Evolutionary conservation across 345 rosid genomes (phyloP), one percentile per base, ranked within the genome.

Genomic region (Psidium guajava): DNA sequence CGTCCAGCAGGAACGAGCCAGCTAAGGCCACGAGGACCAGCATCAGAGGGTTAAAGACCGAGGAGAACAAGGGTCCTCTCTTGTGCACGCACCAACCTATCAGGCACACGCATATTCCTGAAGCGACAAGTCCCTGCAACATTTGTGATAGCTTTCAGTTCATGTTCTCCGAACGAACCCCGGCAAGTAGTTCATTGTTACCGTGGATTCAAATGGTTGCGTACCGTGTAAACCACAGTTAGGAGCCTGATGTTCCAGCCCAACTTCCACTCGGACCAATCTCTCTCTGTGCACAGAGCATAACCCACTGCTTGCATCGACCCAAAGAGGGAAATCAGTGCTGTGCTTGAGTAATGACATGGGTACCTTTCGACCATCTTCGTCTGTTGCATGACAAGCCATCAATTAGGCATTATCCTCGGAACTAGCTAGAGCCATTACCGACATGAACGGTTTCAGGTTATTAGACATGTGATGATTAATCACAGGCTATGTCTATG

Each of bases 201-300:
- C 32, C 15, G 54, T 5, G 28, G 56, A 25, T 21, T 82, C 40
- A 25, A 69, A 18, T 36, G 54, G 49, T 25, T 6, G 82, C 82
- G 18, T 81, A 81, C 53, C 82, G 42, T 81, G 59, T 86, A 94
- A n/a, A 89, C 86, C 3, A 86, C 91, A 5, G 93, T 86, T 64
- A 90, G 84, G 55, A 93, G 92, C 84, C 91, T 86, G 84, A 92
- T 86, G 74, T 93, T 87, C 93, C 91, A 95, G 2, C 94, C 93
- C 50, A 95, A 81, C 83, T 90, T 95, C 93, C 98, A 93, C 49
- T 91, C 90, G 42, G 47, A 27, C 92, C 90, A 86, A 74, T 92
- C 93, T 81, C 86, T 91, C 82, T 91, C 93, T 13, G 73, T 84
- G 82, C 87, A 91, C 13, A 95, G 53, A 2, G 94, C 93, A 73